Conservation (phyloP, 1,284 basidiomycete species). For the Trichosporon sp. region DNA sequence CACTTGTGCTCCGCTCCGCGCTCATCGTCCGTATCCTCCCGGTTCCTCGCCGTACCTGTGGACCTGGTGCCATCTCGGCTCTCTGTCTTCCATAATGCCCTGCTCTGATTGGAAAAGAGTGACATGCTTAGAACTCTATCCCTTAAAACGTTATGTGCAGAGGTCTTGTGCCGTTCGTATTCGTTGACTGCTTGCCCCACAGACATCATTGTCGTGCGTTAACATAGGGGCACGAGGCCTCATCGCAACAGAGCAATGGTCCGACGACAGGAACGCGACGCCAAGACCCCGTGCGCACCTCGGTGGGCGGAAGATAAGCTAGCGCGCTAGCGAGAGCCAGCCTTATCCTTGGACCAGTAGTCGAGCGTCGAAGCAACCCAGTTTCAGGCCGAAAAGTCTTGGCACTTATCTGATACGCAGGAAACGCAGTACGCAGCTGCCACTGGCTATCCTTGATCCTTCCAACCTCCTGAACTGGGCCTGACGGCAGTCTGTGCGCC, state of each 20-base stretch:
- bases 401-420: conserved; percentile 19
- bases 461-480: not conserved
- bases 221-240: not conserved
- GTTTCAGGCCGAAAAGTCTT: conserved; percentile 16
- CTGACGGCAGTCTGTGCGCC: not conserved
- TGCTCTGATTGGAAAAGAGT: not conserved
- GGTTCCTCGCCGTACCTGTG: conserved; percentile 3
- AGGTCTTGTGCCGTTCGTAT: not conserved
- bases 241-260: not conserved
- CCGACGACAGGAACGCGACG: not conserved
- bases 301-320: not conserved
- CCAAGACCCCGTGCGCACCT: conserved; percentile 15
- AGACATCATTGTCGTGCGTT: not conserved
- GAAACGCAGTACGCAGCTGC: not conserved
- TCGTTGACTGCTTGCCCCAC: not conserved
- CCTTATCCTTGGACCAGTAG: not conserved
- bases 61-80: not conserved
- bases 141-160: not conserved
- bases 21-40: not conserved
- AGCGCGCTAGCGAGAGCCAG: not conserved
- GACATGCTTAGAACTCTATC: conserved; percentile 8
- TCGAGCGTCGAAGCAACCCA: not conserved
- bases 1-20: conserved; percentile 1
- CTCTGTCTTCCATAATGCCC: not conserved
- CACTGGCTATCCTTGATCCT: not conserved